These are phyloP conservation scores for Clausena lansium DNA, from an alignment of 345 rosid species.

Conservation along the genomic window DNA sequence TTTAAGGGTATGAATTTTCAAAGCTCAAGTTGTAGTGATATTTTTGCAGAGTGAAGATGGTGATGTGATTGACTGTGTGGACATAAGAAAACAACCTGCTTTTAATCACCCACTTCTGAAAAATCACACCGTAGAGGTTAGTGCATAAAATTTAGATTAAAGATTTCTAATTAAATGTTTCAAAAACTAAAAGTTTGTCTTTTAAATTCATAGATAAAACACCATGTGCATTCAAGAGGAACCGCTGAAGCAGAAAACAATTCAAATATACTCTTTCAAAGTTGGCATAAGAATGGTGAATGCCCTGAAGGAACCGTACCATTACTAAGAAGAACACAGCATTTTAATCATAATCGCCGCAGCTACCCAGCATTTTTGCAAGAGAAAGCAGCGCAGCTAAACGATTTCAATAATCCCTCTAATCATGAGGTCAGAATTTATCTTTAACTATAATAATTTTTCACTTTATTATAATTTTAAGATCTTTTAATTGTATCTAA, in stretches of 20 bases:
- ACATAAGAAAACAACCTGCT: constrained; percentile 29
- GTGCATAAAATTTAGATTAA: not conserved
- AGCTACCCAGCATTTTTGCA: not conserved
- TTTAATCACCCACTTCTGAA: constrained; percentile 29
- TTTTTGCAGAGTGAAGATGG: constrained; percentile 3
- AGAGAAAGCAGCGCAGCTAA: not conserved
- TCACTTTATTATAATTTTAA: too few species aligned
- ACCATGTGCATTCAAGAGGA: constrained; percentile 7
- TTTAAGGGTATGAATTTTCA: not conserved
- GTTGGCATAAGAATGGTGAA: constrained; percentile 17
- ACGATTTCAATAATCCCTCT: not conserved
- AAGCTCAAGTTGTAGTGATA: not conserved
- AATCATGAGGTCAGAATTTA: constrained; percentile 17
- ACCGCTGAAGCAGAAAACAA: not conserved
- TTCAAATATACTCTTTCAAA: not conserved
- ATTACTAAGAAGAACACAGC: constrained; percentile 17
- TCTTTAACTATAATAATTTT: not conserved
- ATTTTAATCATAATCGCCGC: not conserved
- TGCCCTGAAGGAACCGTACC: constrained; percentile 35
- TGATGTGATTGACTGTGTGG: constrained; percentile 24
- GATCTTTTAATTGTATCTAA: not conserved
- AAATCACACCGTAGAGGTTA: constrained; percentile 23
- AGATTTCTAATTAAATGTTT: not conserved
- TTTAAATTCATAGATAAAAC: constrained; percentile 12
- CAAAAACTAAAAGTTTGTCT: not conserved